Conservation (phyloP, 257 asterid species). For the Solanum pimpinellifolium region DNA sequence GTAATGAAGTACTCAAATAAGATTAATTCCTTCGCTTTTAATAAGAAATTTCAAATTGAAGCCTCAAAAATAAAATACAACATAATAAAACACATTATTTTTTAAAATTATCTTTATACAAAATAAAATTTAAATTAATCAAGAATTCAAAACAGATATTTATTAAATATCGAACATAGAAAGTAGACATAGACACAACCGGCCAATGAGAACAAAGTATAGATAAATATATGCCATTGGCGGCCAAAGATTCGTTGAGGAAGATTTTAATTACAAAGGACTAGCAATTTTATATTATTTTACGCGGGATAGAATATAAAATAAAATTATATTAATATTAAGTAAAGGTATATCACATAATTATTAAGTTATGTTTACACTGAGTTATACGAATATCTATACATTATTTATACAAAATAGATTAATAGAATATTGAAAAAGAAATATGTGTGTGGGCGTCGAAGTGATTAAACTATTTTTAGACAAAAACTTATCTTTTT, state of each 20-base stretch:
- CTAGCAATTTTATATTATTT: background rate
- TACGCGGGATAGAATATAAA: background rate
- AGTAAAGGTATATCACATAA: no score
- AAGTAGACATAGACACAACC: background rate
- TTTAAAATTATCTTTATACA: background rate
- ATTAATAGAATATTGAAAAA: background rate
- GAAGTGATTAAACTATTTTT: background rate
- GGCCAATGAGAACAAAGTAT: background rate
- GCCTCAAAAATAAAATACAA: background rate
- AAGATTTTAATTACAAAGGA: background rate
- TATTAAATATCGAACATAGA: no score
- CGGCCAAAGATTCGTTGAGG: background rate
- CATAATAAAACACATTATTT: no score
- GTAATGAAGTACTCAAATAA: background rate
- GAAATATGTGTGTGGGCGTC: background rate
- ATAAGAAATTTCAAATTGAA: rapidly evolving
- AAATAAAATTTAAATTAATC: background rate
- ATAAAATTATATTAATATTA: background rate
- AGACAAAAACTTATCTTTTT: background rate
- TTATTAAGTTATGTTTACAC: no score
- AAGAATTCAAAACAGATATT: rapidly evolving
- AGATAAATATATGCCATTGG: background rate
- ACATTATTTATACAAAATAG: background rate
- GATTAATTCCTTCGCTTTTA: background rate
- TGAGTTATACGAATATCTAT: background rate